Percentiles rank a stretch among this genome's conserved stretches.
Evolutionary conservation across 2,329 filamentous ascomycete species (phyloP).

Genomic region (Botrytis byssoidea): DNA sequence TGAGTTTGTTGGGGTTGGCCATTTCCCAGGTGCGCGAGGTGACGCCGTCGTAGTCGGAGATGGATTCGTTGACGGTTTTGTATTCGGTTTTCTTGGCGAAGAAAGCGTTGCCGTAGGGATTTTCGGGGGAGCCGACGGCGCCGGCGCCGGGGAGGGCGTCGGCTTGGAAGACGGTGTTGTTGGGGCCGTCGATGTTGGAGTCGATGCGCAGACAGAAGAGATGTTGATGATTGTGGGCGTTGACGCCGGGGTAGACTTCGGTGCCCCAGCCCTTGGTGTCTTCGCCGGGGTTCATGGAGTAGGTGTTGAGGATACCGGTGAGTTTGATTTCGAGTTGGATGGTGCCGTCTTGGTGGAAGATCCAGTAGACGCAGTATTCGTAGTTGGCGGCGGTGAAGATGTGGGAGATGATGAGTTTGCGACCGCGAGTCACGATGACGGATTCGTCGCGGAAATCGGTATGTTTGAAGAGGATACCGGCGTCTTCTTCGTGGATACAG

Average conservation of each 20-base stretch:
- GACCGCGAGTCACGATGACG: constrained; percentile 78
- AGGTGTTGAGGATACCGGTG: constrained; percentile 91
- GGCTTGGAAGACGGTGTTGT: constrained; percentile 82
- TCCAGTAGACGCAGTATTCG: constrained; percentile 86
- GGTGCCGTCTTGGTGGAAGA: constrained; percentile 88
- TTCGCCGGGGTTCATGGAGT: constrained; percentile 75
- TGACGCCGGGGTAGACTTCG: constrained; percentile 84
- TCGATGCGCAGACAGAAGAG: constrained; percentile 89
- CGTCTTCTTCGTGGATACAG: constrained; percentile 93
- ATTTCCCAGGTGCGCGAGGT: constrained; percentile 90
- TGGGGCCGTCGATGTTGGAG: constrained; percentile 79
- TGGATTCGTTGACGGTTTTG: constrained; percentile 64
- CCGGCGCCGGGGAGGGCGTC: constrained; percentile 71
- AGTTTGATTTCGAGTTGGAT: constrained; percentile 90
- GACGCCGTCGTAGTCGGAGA: constrained; percentile 76
- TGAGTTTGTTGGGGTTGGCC: constrained; percentile 77
- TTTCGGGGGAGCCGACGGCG: constrained; percentile 76
- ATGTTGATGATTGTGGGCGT: constrained; percentile 95
- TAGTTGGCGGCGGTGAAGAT: constrained; percentile 97
- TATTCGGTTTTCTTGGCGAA: constrained; percentile 81
- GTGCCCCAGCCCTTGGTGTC: constrained; percentile 87
- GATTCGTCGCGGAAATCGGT: constrained; percentile 91
- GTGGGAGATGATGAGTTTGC: constrained; percentile 84
- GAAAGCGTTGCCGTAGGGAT: constrained; percentile 88
- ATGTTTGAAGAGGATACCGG: constrained; percentile 90